Base-by-base conservation (phyloP, 176 grass and related monocot genomes). In the Carex myosuroides region DNA sequence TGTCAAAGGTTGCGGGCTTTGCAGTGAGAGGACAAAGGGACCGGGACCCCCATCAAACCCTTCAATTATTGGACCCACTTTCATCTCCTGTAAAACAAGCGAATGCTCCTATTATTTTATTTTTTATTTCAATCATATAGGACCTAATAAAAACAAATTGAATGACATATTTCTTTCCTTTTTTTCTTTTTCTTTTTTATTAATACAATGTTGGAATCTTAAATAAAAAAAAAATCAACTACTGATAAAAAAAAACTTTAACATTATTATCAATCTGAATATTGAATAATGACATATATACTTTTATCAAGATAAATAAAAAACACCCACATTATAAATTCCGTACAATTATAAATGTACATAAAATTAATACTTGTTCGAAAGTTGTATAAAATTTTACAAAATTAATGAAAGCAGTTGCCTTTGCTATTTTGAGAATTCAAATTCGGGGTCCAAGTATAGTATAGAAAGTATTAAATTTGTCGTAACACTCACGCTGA, bases 1-100 rank as follows among this genome's bases (percentile, higher is more conserved):
- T 66, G 17, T 81, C 85, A 71, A 81, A 54, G 54, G 62, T 86
- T 77, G 50, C 37, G 6, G 37, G 37, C 79, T 80, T 81, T 70
- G 46, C 4, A 46, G 48, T 70, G 57, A 64, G 62, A 68, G 13
- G 74, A 86, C 63, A 86, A 86, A 5, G 29, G 29, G 29, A 29
- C 29, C 29, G 60, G 73, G 53, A 64, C 16, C 8, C 61, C 61
- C 3, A 6, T 48, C 29, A 68, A 13, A 3, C 11, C 21, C 18
- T 50, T 20, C 62, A 87, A 52, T 62, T 13, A 54, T 81, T 82
- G 32, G 33, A 70, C 3, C 9, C 29, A 20, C 56, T 57, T 20
- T 57, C 30, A 50, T 54, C 7, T 46, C 5, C 22, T 26, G 1
- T 42, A 71, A 29, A 29, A 62, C 24, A 62, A 21, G 10, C 7